Evolutionary conservation across 2,329 filamentous ascomycete species (phyloP).

Genomic region (Fusarium gaditjirri): DNA sequence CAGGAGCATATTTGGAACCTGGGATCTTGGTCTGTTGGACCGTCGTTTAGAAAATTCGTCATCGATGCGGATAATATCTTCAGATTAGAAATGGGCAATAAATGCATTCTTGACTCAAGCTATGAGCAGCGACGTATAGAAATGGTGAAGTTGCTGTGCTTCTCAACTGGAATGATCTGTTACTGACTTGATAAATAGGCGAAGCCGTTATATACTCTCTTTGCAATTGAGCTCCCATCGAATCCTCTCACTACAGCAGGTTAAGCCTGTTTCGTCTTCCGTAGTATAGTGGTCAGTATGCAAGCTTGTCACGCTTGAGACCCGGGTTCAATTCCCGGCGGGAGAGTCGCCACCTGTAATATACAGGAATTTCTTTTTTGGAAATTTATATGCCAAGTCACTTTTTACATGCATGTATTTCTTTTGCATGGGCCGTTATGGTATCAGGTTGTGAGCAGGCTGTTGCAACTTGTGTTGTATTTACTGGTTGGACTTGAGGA

Average conservation of each 20-base stretch:
- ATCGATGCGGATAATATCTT: slow-evolving; percentile 3
- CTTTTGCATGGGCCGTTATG: not conserved
- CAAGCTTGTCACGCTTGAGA: slow-evolving; percentile 24
- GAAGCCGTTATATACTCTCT: rapidly evolving
- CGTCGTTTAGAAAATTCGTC: not conserved
- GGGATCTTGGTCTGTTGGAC: slow-evolving; percentile 16
- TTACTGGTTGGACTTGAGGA: not conserved
- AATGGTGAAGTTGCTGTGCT: too few species aligned
- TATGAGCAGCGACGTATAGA: too few species aligned
- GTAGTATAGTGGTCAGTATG: slow-evolving; percentile 25
- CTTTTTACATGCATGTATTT: not conserved
- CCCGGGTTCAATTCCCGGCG: slow-evolving; percentile 25
- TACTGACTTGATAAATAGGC: rapidly evolving
- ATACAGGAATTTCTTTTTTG: not conserved
- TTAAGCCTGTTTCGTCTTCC: slow-evolving; percentile 1
- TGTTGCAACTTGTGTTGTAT: not conserved
- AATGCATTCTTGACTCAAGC: rapidly evolving
- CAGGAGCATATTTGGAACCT: slow-evolving; percentile 22
- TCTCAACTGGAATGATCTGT: not conserved
- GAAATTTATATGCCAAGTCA: rapidly evolving
- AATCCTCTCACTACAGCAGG: slow-evolving; percentile 12
- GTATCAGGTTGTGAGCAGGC: too few species aligned
- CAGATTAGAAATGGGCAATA: not conserved
- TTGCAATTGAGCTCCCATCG: rapidly evolving
- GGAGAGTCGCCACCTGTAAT: slow-evolving; percentile 15